Evolutionary conservation across 139 green algal species (phyloP).

Genomic region (Closterium sp.): DNA sequence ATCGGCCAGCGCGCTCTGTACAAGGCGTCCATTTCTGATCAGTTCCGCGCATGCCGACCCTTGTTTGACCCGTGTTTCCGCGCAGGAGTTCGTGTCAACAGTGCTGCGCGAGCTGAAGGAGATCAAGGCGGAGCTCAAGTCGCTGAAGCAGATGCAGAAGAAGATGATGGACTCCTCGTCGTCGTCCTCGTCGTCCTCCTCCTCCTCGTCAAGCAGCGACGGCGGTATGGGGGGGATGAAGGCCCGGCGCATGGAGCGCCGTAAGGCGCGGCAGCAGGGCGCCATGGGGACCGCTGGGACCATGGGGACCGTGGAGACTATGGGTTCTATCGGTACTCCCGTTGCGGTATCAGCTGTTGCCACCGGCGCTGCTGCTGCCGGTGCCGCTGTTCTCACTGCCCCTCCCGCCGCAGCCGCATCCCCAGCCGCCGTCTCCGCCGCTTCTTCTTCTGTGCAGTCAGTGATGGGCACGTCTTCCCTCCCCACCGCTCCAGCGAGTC

Average conservation of each 20-base stretch:
- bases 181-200: not conserved
- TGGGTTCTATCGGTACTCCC: too few relatives aligned
- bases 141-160: slow-evolving; percentile 4
- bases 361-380: not conserved
- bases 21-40: not conserved
- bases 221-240: not conserved
- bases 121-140: not conserved
- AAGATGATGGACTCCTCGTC: not conserved
- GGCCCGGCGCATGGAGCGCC: not conserved
- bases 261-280: not conserved
- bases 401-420: not conserved
- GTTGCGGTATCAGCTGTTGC: too few relatives aligned
- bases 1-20: not conserved
- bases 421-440: not conserved
- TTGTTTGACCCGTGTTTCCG: too few relatives aligned
- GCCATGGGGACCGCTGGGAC: not conserved
- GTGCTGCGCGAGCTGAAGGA: slow-evolving; percentile 2
- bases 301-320: not conserved
- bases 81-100: not conserved
- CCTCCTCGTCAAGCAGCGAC: not conserved
- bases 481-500: not conserved
- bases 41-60: too few relatives aligned
- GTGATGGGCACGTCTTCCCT: not conserved
- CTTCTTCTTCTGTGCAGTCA: not conserved
- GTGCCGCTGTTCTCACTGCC: not conserved